A percentile compares a stretch with the other conserved stretches of the same genome.
These are phyloP conservation scores for Cetradonia linearis DNA, from an alignment of 495 filamentous ascomycete genomes.

Conservation along the genomic window DNA sequence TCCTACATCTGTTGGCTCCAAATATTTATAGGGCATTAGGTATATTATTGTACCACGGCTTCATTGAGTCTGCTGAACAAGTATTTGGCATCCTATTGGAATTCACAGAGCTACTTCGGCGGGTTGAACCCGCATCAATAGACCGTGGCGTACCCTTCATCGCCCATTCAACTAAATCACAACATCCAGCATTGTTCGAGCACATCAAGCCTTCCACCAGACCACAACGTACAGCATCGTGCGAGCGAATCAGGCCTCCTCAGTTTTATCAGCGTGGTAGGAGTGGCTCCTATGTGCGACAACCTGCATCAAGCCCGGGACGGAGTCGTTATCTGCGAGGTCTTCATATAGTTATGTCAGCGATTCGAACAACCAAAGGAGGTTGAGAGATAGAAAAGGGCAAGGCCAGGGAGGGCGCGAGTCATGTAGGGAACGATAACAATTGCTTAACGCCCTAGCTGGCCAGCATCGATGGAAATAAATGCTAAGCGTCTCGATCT, in stretches of 20 bases:
- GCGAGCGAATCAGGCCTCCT: background rate
- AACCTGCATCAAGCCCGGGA: background rate
- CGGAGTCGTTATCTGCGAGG: background rate
- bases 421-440: too few relatives aligned
- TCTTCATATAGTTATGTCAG: background rate
- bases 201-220: background rate
- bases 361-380: background rate
- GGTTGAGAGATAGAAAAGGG: background rate
- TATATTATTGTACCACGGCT: background rate
- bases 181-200: background rate
- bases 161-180: background rate
- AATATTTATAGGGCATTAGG: background rate
- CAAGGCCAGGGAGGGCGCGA: background rate
- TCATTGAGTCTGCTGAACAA: constrained; percentile 3
- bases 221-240: background rate
- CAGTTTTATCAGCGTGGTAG: background rate
- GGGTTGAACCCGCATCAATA: background rate
- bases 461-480: too few relatives aligned
- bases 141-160: background rate
- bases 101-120: background rate
- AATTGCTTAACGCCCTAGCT: too few relatives aligned
- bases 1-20: background rate
- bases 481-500: too few relatives aligned
- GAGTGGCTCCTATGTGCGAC: background rate
- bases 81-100: background rate